phyloP scores from a whole-genome alignment of 306 rosid genomes.

The Benincasa hispida region DNA sequence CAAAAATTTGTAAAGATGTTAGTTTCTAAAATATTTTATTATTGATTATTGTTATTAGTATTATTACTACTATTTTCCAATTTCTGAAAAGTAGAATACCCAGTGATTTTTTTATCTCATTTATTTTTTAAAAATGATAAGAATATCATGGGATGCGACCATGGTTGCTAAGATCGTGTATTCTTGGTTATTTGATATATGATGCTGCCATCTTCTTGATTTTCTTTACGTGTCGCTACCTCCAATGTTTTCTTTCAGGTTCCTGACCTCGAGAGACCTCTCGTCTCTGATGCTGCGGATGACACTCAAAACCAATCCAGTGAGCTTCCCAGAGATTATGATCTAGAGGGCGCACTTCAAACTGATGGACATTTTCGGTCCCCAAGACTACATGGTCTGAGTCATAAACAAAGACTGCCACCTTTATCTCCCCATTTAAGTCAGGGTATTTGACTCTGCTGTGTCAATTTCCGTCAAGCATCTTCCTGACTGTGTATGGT shows the following conservation, averaged over 20 bases:
- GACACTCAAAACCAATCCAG: slow-evolving; percentile 15
- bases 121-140: not conserved
- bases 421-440: slow-evolving; percentile 22
- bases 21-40: not conserved
- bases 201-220: not conserved
- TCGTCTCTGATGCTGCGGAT: slow-evolving; percentile 37
- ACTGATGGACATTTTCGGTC: slow-evolving; percentile 56
- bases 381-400: slow-evolving; percentile 38
- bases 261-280: slow-evolving; percentile 72
- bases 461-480: not conserved
- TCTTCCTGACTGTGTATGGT: not conserved
- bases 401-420: slow-evolving; percentile 60
- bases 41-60: not conserved
- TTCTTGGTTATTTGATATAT: not conserved
- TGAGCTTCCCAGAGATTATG: slow-evolving; percentile 59
- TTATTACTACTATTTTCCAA: no score
- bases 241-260: slow-evolving; percentile 18
- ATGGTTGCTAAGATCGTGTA: not conserved
- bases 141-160: not conserved
- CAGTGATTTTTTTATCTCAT: not conserved
- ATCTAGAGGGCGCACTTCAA: slow-evolving; percentile 76
- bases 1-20: not conserved
- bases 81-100: not conserved
- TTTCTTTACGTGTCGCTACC: not conserved
- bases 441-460: slow-evolving; percentile 24